phyloP scores from a whole-genome alignment of 352 stramenopile species.

The Phytophthora lateralis region DNA sequence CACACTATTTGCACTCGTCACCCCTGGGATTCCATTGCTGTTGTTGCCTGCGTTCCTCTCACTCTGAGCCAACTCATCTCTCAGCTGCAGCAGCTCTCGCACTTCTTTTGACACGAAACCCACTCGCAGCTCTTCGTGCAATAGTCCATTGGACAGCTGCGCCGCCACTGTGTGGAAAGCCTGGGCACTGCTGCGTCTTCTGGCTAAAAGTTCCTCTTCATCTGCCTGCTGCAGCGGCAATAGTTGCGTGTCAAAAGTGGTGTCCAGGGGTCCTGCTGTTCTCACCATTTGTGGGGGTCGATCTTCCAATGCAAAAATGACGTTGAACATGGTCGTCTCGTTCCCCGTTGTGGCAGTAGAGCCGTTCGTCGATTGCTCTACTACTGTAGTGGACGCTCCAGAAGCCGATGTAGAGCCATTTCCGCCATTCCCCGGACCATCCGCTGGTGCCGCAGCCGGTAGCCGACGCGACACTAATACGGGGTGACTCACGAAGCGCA shows the following conservation, averaged over 20 bases:
- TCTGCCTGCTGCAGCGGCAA: conserved; percentile 27
- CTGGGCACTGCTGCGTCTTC: conserved; percentile 46
- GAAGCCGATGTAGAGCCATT: conserved; percentile 14
- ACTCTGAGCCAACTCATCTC: conserved; percentile 80
- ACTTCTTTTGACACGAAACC: conserved; percentile 85
- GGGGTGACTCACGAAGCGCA: conserved; percentile 87
- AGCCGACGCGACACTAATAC: conserved; percentile 68
- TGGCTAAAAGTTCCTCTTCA: conserved; percentile 41
- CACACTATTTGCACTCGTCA: conserved; percentile 35
- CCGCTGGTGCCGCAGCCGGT: conserved; percentile 16
- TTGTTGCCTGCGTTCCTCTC: conserved; percentile 43
- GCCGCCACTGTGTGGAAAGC: conserved; percentile 71
- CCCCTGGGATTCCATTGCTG: conserved; percentile 19
- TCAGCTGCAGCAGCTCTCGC: conserved; percentile 73
- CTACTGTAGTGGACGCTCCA: conserved; percentile 16
- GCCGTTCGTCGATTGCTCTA: conserved; percentile 22
- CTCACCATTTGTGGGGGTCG: conserved; percentile 27
- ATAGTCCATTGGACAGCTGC: conserved; percentile 77
- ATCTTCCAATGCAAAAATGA: conserved; percentile 86
- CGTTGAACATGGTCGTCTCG: conserved; percentile 90
- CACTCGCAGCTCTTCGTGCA: conserved; percentile 83
- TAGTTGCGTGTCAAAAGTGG: conserved; percentile 22
- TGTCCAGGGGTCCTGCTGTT: conserved; percentile 2
- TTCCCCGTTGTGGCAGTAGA: conserved; percentile 27
- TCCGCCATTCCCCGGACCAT: conserved; percentile 2